Evolutionary conservation across 2,329 filamentous ascomycete species (phyloP).

Genomic region (Podosphaera aphanis): DNA sequence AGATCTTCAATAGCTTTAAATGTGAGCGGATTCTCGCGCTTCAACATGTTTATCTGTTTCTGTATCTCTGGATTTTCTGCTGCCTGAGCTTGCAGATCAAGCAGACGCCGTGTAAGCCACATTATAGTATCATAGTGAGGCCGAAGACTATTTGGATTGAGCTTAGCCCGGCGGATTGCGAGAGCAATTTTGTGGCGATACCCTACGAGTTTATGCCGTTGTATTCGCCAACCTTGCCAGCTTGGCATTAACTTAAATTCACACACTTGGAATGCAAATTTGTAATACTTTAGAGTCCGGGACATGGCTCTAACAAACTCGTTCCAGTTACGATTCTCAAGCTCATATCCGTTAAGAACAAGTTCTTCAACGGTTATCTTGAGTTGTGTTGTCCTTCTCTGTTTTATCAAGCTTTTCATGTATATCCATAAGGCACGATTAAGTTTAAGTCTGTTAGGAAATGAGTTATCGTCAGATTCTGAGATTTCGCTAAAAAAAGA

Average conservation of each 20-base stretch:
- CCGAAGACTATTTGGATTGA: constrained; percentile 10
- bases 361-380: constrained; percentile 26
- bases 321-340: constrained; percentile 67
- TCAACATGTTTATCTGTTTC: constrained; percentile 10
- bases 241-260: constrained; percentile 56
- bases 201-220: constrained; percentile 7
- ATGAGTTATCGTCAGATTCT: not conserved
- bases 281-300: constrained; percentile 26
- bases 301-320: constrained; percentile 46
- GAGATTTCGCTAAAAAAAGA: not conserved
- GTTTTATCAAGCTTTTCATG: constrained; percentile 26
- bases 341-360: constrained; percentile 38
- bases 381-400: constrained; percentile 28
- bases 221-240: constrained; percentile 47
- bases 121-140: constrained; percentile 14
- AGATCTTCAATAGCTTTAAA: constrained; percentile 13
- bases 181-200: constrained; percentile 10
- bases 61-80: constrained; percentile 10
- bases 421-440: constrained; percentile 22
- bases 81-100: constrained; percentile 11
- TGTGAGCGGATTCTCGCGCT: constrained; percentile 13
- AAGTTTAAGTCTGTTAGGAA: constrained; percentile 19
- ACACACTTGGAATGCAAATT: constrained; percentile 49
- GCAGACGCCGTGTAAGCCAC: constrained; percentile 11
- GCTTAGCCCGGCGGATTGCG: constrained; percentile 8